A percentile compares a stretch with the other conserved stretches of the same genome.
Conservation (phyloP, 192 early-diverging fungal genomes). For the Diversispora epigaea region DNA sequence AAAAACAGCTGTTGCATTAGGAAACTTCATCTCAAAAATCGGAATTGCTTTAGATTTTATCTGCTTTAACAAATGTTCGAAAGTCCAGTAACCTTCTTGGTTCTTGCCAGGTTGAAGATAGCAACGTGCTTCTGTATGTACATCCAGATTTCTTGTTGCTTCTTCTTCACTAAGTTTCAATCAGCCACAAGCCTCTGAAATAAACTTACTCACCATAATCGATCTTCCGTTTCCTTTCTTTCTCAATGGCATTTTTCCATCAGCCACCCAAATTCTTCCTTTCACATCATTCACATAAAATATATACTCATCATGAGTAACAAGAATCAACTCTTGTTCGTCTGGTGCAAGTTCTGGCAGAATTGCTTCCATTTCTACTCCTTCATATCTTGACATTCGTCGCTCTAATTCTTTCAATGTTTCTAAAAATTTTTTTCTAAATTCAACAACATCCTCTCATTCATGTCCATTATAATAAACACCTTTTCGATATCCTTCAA, state of each 20-base stretch:
- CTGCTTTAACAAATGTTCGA: constrained; percentile 1
- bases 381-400: constrained; percentile 15
- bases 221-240: constrained; percentile 15
- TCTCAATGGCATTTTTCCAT: neutral
- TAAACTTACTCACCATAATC: constrained; percentile 15
- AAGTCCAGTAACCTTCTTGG: constrained; percentile 23
- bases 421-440: neutral
- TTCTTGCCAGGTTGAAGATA: constrained; percentile 12
- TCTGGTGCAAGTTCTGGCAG: neutral
- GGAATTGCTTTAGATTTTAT: constrained; percentile 16
- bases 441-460: neutral
- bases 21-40: constrained; percentile 3
- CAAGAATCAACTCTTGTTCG: constrained; percentile 10
- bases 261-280: neutral
- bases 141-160: neutral
- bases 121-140: neutral
- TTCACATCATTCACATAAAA: constrained; percentile 12
- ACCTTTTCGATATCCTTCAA: neutral
- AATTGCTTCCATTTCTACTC: constrained; percentile 4
- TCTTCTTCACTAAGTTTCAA: neutral
- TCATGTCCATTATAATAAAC: constrained; percentile 22
- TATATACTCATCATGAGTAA: neutral
- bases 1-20: constrained; percentile 16
- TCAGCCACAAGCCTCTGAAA: neutral
- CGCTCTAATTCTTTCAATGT: neutral